Percentiles rank a stretch among this genome's conserved stretches.
Evolutionary conservation across 2,329 filamentous ascomycete species (phyloP).

Genomic region (Colletotrichum sp.): DNA sequence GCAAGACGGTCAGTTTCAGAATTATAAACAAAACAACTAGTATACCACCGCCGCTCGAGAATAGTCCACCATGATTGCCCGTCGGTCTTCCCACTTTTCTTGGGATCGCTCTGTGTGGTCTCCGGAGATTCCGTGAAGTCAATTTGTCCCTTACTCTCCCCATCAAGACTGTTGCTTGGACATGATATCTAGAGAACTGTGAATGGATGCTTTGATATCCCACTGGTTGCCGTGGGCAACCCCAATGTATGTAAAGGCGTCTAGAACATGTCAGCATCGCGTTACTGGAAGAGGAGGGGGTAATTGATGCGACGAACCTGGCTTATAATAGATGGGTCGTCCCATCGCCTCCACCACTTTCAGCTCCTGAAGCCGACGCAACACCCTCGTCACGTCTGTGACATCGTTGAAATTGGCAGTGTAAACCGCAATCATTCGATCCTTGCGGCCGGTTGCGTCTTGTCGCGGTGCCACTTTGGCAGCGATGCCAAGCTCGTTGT

Average conservation of each 20-base stretch:
- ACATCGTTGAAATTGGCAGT: conserved; percentile 75
- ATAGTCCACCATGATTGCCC: neutral
- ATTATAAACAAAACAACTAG: neutral
- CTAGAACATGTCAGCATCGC: conserved; percentile 42
- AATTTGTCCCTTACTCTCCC: neutral
- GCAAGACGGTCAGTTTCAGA: neutral
- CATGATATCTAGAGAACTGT: conserved; percentile 50
- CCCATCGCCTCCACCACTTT: conserved; percentile 56
- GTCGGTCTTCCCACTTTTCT: neutral
- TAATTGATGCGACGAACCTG: conserved; percentile 45
- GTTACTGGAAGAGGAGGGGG: conserved; percentile 22
- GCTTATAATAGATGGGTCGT: conserved; percentile 77
- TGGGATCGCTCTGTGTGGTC: neutral
- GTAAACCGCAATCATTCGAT: conserved; percentile 76
- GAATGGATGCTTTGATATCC: conserved; percentile 64
- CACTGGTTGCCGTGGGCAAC: conserved; percentile 65
- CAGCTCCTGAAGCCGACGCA: conserved; percentile 65
- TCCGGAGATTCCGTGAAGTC: neutral
- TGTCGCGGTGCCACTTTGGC: conserved; percentile 74
- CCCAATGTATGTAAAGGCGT: conserved; percentile 71
- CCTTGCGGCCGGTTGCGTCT: conserved; percentile 41
- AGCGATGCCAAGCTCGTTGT: conserved; percentile 70
- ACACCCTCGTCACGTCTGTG: conserved; percentile 71
- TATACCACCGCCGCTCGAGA: neutral
- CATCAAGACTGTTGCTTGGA: neutral